Evolutionary conservation across 2,329 filamentous ascomycete species (phyloP), one percentile per base, ranked within the genome.

Genomic region (Pseudocercospora fuligena): DNA sequence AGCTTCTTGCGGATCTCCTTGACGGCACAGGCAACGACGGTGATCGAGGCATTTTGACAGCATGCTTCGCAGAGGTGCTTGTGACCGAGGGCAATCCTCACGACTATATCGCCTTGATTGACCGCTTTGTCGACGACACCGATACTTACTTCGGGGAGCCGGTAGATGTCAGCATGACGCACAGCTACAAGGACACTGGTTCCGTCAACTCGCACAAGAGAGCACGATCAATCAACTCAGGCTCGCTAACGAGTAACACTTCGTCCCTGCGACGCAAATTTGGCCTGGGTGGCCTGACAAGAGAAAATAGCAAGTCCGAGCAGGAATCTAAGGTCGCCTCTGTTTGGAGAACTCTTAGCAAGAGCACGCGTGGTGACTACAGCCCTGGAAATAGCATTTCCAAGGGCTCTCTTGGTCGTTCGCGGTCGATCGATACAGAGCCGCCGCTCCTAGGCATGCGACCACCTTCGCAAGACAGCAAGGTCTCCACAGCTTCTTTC

Each of bases 1-100:
- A 93, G 74, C 85, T 98, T 33, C 84, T 98, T 25, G 92, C 92
- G 0, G 93, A 97, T 75, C 83, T 98, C 31, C 86, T 97, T 6
- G 93, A 97, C 70, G 93, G 92, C 2, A 97, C 93, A 71, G 90
- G 90, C 60, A 97, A 97, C 73, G 94, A 97, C 75, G 91, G 93
- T 33, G 94, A 97, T 76, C 87, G 94, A 57, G 94, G 94, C 58
- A 92, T 92, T 23, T 81, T 98, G 72, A 97, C 93, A 0, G 88
- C 92, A 53, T 92, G 93, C 0, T 97, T 98, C 81, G 90, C 93
- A 0, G 93, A 97, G 76, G 84, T 97, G 60, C 82, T 98, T 6
- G 91, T 95, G 1, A 87, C 89, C 4, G 90, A 93, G 65, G 91
- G 90, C 6, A 88, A 90, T 67, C 89, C 93, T 1, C 89, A 92